phyloP scores from a whole-genome alignment of 192 early-diverging fungal genomes.

The Coemansia sp. region DNA sequence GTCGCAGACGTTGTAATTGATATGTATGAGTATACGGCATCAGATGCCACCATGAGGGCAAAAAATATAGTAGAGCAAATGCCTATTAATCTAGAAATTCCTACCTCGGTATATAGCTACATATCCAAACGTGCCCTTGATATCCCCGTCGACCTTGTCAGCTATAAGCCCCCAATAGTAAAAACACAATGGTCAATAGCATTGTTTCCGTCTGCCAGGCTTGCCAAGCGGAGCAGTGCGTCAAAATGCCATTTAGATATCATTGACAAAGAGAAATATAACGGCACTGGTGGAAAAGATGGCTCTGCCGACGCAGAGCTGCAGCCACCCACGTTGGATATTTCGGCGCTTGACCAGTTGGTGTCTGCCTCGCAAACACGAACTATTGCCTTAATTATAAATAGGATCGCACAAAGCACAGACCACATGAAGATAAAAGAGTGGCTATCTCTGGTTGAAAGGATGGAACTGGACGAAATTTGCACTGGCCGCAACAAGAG shows the following conservation, averaged over 20 bases:
- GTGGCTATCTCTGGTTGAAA: constrained; percentile 31
- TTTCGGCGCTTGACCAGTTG: constrained; percentile 60
- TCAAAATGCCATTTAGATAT: neutral
- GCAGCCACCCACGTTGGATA: constrained; percentile 30
- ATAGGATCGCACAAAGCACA: constrained; percentile 1
- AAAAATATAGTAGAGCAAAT: constrained; percentile 33
- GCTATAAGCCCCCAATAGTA: constrained; percentile 34
- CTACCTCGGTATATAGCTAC: constrained; percentile 20
- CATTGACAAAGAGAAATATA: neutral
- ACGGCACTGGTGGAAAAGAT: neutral
- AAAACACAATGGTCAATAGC: constrained; percentile 33
- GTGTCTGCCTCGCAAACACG: constrained; percentile 56
- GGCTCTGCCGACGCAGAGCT: neutral
- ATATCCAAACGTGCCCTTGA: constrained; percentile 11
- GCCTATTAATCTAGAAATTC: constrained; percentile 22
- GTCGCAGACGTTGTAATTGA: constrained; percentile 56
- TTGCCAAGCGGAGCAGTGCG: neutral
- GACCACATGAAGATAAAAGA: constrained; percentile 30
- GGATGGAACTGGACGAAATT: constrained; percentile 33
- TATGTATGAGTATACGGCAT: constrained; percentile 51
- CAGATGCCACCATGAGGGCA: constrained; percentile 45
- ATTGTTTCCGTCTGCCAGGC: constrained; percentile 17
- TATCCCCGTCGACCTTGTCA: constrained; percentile 19
- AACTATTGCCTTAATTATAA: constrained; percentile 46
- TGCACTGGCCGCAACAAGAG: constrained; percentile 7